Conservation (phyloP, 2,329 filamentous ascomycete genomes). For the Colletotrichum sp. region DNA sequence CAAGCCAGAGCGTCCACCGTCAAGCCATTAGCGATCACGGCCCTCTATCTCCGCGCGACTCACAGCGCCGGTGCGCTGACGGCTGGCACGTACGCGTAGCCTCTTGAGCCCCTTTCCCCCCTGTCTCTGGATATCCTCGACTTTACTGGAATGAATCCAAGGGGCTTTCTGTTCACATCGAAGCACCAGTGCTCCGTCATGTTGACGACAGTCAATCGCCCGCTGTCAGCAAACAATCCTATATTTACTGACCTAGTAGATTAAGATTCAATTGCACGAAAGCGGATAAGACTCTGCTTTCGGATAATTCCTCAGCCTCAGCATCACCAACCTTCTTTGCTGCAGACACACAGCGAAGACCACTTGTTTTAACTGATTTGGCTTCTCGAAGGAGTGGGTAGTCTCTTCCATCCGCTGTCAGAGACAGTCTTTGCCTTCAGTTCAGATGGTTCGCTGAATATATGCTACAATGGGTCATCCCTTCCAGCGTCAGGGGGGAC, state of each 20-base stretch:
- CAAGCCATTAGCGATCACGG: background rate
- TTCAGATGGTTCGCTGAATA: background rate
- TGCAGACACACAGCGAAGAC: background rate
- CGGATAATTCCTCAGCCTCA: background rate
- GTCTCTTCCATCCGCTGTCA: background rate
- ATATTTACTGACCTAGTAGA: background rate
- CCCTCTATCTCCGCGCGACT: background rate
- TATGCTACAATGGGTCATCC: conserved; percentile 8
- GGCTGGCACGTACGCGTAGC: background rate
- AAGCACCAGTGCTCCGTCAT: background rate
- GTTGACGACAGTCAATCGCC: background rate
- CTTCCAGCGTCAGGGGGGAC: background rate
- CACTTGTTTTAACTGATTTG: background rate
- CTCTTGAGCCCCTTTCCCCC: background rate
- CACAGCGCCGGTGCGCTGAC: background rate
- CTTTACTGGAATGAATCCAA: background rate
- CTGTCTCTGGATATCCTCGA: background rate
- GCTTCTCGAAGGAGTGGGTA: background rate
- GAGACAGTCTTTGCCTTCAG: background rate
- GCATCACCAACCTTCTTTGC: background rate
- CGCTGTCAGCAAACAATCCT: background rate
- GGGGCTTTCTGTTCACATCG: background rate
- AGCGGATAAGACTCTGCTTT: background rate
- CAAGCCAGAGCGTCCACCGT: background rate
- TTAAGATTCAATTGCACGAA: background rate